Conservation (phyloP, 306 rosid species). For the Pachyrhizus erosus region DNA sequence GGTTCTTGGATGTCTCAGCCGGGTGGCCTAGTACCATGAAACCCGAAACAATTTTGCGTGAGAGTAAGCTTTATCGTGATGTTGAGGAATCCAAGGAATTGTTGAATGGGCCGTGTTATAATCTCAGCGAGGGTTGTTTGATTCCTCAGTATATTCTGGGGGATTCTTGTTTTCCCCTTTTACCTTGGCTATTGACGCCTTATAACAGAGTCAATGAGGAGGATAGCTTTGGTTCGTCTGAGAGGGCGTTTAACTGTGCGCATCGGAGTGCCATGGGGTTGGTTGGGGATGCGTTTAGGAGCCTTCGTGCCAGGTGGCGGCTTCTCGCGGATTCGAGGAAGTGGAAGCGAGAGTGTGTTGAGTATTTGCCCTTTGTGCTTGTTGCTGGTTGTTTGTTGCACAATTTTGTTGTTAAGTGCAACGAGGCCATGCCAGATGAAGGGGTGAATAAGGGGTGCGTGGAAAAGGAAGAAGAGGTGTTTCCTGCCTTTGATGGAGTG, state of each 20-base stretch:
- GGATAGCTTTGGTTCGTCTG: constrained; percentile 56
- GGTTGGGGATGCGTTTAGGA: constrained; percentile 60
- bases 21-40: constrained; percentile 81
- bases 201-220: constrained; percentile 61
- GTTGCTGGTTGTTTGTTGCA: constrained; percentile 80
- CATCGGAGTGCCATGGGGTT: constrained; percentile 63
- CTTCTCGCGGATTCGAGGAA: constrained; percentile 56
- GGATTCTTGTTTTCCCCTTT: constrained; percentile 75
- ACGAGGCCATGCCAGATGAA: constrained; percentile 54
- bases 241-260: constrained; percentile 61
- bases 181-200: constrained; percentile 90
- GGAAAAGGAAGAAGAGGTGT: constrained; percentile 41
- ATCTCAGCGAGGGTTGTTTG: constrained; percentile 56
- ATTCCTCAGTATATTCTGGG: constrained; percentile 80
- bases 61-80: constrained; percentile 65
- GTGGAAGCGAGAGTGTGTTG: constrained; percentile 74
- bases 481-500: constrained; percentile 57
- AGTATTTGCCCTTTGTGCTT: constrained; percentile 72
- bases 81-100: constrained; percentile 70
- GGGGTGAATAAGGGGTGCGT: constrained; percentile 13
- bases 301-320: constrained; percentile 67
- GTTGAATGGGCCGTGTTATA: constrained; percentile 59
- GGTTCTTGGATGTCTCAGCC: constrained; percentile 81
- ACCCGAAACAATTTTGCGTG: constrained; percentile 65
- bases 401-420: constrained; percentile 71